These are phyloP conservation scores for Gilbertella persicaria DNA, from an alignment of 371 early-diverging fungal species.

Conservation along the genomic window DNA sequence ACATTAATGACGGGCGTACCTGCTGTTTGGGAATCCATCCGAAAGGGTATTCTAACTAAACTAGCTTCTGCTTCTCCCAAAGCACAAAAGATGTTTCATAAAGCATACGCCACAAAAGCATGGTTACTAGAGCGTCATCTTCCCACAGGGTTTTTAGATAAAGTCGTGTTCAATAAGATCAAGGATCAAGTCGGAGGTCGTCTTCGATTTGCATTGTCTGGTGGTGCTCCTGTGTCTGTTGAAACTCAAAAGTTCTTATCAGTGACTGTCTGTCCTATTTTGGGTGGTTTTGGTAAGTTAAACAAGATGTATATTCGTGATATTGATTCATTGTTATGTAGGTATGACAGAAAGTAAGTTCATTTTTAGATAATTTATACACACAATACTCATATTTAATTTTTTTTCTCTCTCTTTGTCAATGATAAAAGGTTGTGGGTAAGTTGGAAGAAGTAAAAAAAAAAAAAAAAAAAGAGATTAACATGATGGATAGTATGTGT, in stretches of 20 bases:
- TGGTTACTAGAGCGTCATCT: slow-evolving; percentile 65
- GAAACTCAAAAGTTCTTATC: slow-evolving; percentile 89
- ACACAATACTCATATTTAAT: neutral
- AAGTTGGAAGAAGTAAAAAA: too few species aligned
- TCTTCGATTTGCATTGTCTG: slow-evolving; percentile 85
- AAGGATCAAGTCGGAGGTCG: slow-evolving; percentile 92
- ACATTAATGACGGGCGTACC: slow-evolving; percentile 94
- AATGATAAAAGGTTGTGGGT: slow-evolving; percentile 41
- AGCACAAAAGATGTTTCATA: slow-evolving; percentile 73
- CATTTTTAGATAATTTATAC: neutral
- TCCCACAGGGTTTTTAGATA: slow-evolving; percentile 78
- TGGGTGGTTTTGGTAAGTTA: slow-evolving; percentile 91
- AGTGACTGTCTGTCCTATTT: slow-evolving; percentile 79
- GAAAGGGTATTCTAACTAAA: slow-evolving; percentile 81
- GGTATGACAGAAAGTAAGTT: slow-evolving; percentile 45
- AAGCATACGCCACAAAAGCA: slow-evolving; percentile 77
- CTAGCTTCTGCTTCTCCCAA: slow-evolving; percentile 64
- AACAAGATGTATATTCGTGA: too few species aligned
- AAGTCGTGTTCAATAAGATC: slow-evolving; percentile 89
- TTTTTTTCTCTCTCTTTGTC: neutral
- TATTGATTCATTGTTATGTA: neutral
- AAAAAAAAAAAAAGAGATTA: neutral
- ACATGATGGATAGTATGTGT: slow-evolving; percentile 51
- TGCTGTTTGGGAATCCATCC: slow-evolving; percentile 92
- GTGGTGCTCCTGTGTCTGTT: slow-evolving; percentile 91